Evolutionary conservation across 192 early-diverging fungal species (phyloP).

Genomic region (Linnemannia exigua): DNA sequence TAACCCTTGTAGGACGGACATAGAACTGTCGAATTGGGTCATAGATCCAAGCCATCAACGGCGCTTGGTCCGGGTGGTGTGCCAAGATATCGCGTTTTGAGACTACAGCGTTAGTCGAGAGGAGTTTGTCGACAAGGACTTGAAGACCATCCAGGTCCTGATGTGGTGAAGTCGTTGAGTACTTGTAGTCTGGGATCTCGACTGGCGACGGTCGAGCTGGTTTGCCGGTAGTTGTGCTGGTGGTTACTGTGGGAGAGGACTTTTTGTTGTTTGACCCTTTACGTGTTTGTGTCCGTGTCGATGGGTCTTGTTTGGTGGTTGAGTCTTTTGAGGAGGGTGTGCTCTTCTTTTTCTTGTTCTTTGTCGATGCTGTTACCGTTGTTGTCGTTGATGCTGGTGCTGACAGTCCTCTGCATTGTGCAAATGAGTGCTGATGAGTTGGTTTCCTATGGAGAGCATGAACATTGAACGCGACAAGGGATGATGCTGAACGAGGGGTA

Average conservation of each 20-base stretch:
- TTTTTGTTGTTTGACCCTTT: not conserved
- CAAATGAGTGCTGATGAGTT: not conserved
- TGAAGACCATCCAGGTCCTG: constrained; percentile 32
- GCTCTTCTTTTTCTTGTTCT: not conserved
- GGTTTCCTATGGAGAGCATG: not conserved
- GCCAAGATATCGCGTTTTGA: constrained; percentile 28
- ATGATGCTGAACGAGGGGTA: not conserved
- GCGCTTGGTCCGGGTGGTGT: constrained; percentile 19
- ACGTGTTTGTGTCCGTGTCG: not conserved
- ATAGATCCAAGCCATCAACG: constrained; percentile 50
- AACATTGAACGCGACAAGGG: not conserved
- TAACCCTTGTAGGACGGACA: constrained; percentile 1
- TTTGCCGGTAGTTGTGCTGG: not conserved
- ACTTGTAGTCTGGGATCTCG: constrained; percentile 24
- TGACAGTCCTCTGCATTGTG: not conserved
- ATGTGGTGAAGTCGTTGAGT: not conserved
- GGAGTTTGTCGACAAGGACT: constrained; percentile 28
- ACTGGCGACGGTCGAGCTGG: not conserved
- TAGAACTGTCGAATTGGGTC: constrained; percentile 34
- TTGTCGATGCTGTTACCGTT: not conserved
- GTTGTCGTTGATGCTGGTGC: not conserved
- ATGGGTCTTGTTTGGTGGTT: not conserved
- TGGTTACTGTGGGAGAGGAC: not conserved
- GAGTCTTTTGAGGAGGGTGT: not conserved
- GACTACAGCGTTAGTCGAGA: constrained; percentile 13